Percentiles rank a stretch among this genome's conserved stretches.
Evolutionary conservation across 2,329 filamentous ascomycete species (phyloP).

Genomic region (Penicillium rolfsii): DNA sequence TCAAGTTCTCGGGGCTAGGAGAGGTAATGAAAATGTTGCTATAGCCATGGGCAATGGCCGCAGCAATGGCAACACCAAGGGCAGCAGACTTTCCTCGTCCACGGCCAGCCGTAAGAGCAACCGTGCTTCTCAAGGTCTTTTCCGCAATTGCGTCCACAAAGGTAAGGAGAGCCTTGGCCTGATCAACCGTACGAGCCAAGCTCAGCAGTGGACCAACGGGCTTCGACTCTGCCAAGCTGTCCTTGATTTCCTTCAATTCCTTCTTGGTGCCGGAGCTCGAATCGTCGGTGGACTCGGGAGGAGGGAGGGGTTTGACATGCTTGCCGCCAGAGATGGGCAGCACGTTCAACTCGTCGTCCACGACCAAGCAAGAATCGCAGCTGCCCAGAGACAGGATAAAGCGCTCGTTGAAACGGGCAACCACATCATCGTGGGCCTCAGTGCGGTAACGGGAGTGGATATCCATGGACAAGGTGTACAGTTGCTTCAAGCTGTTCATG

Average conservation of each 20-base stretch:
- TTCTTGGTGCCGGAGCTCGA: conserved; percentile 69
- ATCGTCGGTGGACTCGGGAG: conserved; percentile 72
- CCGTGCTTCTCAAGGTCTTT: conserved; percentile 91
- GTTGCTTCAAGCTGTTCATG: conserved; percentile 95
- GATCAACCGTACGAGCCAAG: conserved; percentile 87
- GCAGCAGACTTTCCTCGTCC: conserved; percentile 97
- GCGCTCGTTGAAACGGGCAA: conserved; percentile 94
- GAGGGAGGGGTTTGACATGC: conserved; percentile 79
- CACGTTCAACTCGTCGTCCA: conserved; percentile 97
- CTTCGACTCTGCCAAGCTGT: conserved; percentile 80
- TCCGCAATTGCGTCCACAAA: conserved; percentile 96
- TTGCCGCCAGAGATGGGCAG: conserved; percentile 95
- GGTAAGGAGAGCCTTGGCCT: conserved; percentile 93
- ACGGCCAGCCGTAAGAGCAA: conserved; percentile 88
- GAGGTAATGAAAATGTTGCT: conserved; percentile 99
- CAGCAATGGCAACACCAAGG: conserved; percentile 89
- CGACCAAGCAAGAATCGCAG: conserved; percentile 90
- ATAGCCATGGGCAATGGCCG: conserved; percentile 93
- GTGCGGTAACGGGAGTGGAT: conserved; percentile 95
- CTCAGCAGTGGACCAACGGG: conserved; percentile 82
- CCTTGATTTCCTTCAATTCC: conserved; percentile 85
- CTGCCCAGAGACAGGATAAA: conserved; percentile 95
- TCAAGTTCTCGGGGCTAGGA: conserved; percentile 95
- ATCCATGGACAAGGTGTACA: conserved; percentile 97
- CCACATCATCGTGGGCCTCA: conserved; percentile 92